Conservation (phyloP, 768 basidiomycete species). For the Phanerochaete carnosa region DNA sequence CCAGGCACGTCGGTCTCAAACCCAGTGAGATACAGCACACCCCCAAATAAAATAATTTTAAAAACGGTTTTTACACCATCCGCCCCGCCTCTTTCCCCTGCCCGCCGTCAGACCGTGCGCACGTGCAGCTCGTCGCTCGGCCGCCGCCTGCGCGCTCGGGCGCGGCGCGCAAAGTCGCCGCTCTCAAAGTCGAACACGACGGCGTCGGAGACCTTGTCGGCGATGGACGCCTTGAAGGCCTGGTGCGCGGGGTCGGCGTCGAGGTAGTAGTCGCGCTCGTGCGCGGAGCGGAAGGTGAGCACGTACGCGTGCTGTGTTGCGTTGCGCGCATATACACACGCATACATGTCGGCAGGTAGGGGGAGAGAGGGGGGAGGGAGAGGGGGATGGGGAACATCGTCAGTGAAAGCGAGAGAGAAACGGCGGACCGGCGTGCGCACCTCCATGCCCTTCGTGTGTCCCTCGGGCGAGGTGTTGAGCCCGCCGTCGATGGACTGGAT, state of each 20-base stretch:
- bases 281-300: not conserved
- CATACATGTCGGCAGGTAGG: not conserved
- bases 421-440: not conserved
- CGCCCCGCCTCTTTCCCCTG: too few species aligned
- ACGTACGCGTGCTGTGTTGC: conserved; percentile 1
- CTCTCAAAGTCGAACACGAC: conserved; percentile 9
- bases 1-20: too few species aligned
- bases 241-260: conserved; percentile 4
- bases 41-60: too few species aligned
- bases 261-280: conserved; percentile 9
- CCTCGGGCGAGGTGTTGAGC: conserved; percentile 8
- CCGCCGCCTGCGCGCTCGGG: not conserved
- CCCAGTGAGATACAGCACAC: too few species aligned
- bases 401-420: not conserved
- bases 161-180: not conserved
- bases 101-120: not conserved
- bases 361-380: not conserved
- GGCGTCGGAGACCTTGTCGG: not conserved
- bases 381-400: not conserved
- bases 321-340: not conserved
- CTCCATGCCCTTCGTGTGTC: not conserved
- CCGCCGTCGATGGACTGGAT: conserved; percentile 9
- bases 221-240: not conserved
- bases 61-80: too few species aligned
- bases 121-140: conserved; percentile 1